Evolutionary conservation across 352 stramenopile genomes (phyloP).

Genomic region (Thraustochytrium aureum): DNA sequence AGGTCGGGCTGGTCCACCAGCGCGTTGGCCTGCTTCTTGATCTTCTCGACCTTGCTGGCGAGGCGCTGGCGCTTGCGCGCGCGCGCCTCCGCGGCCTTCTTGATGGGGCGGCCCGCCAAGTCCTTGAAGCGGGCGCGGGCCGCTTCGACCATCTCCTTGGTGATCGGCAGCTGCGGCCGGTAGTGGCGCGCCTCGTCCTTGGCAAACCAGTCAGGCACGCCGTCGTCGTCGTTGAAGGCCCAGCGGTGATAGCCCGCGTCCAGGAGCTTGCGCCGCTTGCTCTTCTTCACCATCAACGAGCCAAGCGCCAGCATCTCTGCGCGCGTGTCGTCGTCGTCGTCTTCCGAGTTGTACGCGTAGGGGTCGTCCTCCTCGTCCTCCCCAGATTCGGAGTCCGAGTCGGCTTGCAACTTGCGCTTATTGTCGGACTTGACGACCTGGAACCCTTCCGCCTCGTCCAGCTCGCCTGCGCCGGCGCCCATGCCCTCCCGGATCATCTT

Average conservation of each 20-base stretch:
- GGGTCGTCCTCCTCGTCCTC: slow-evolving; percentile 61
- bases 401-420: slow-evolving; percentile 58
- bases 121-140: slow-evolving; percentile 97
- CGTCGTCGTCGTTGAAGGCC: slow-evolving; percentile 91
- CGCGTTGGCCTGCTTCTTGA: slow-evolving; percentile 54
- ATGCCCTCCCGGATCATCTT: slow-evolving; percentile 58
- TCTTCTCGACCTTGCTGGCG: slow-evolving; percentile 57
- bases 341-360: slow-evolving; percentile 78
- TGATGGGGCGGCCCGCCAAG: slow-evolving; percentile 95
- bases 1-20: slow-evolving; percentile 67
- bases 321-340: slow-evolving; percentile 97
- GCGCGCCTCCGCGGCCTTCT: slow-evolving; percentile 98
- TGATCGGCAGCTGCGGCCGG: slow-evolving; percentile 95
- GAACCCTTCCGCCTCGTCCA: slow-evolving; percentile 45
- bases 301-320: slow-evolving; percentile 92
- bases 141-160: slow-evolving; percentile 92
- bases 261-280: slow-evolving; percentile 96
- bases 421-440: slow-evolving; percentile 57
- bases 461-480: slow-evolving; percentile 40
- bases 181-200: slow-evolving; percentile 96
- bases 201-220: slow-evolving; percentile 96
- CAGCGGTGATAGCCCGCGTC: slow-evolving; percentile 99
- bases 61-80: slow-evolving; percentile 88
- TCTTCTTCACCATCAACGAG: slow-evolving; percentile 97
- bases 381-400: slow-evolving; percentile 64